phyloP scores from a whole-genome alignment of 169 alveolate genomes.

The Fabrea salina region DNA sequence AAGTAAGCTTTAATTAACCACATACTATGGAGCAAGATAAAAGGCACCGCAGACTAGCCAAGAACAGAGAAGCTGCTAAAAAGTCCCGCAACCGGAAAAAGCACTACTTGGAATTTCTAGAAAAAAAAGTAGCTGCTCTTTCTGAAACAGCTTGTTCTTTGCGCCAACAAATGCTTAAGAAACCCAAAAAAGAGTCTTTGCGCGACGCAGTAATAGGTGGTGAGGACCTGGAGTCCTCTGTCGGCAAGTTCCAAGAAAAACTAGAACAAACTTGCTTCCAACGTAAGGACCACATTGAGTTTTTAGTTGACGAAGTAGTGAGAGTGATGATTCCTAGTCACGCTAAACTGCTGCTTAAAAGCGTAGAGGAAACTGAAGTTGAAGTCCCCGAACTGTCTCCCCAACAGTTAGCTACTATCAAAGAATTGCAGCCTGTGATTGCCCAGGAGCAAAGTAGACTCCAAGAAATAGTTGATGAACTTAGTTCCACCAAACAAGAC shows the following conservation, averaged over 20 bases:
- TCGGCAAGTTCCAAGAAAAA: neutral
- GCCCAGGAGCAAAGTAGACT: constrained; percentile 3
- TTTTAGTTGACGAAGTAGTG: constrained; percentile 14
- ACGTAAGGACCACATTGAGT: constrained; percentile 18
- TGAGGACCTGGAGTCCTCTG: neutral
- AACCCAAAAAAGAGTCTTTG: neutral
- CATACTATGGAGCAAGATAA: too few relatives aligned
- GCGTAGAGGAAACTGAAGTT: neutral
- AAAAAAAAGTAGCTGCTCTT: constrained; percentile 4
- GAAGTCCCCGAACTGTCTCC: neutral
- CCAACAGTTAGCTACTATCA: neutral
- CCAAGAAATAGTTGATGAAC: constrained; percentile 8
- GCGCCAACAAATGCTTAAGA: constrained; percentile 12
- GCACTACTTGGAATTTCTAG: constrained; percentile 25
- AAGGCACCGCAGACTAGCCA: constrained; percentile 5
- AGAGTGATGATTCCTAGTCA: constrained; percentile 21
- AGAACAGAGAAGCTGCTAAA: constrained; percentile 25
- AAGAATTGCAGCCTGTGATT: constrained; percentile 12
- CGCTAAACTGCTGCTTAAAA: neutral
- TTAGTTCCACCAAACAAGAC: neutral
- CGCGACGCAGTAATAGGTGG: neutral
- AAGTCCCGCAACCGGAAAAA: constrained; percentile 22
- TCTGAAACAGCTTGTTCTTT: constrained; percentile 1
- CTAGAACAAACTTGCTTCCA: neutral
- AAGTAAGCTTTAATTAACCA: neutral